phyloP scores from a whole-genome alignment of 441 rosid species.

The Brassica balearica region DNA sequence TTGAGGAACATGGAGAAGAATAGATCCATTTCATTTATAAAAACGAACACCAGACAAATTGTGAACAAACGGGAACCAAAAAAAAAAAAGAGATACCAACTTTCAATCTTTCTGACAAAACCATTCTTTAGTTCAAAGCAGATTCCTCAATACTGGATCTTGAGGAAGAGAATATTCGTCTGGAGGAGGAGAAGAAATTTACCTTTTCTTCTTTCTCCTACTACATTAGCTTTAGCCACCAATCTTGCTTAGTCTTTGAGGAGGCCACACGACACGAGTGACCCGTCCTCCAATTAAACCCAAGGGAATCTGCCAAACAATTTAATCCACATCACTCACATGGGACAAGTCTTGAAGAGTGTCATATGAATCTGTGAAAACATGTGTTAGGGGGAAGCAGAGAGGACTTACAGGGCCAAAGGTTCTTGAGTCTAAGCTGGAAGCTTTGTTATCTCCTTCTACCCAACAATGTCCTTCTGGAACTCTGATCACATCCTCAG shows the following conservation, averaged over 20 bases:
- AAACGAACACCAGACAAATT: constrained; percentile 20
- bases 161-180: constrained; percentile 4
- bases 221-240: constrained; percentile 30
- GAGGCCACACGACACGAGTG: constrained; percentile 83
- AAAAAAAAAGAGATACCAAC: neutral
- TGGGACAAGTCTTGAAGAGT: neutral
- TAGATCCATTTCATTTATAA: constrained; percentile 12
- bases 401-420: constrained; percentile 80
- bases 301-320: constrained; percentile 72
- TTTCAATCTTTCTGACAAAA: constrained; percentile 5
- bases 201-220: constrained; percentile 18
- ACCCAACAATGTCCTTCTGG: constrained; percentile 96
- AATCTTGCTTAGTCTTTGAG: constrained; percentile 64
- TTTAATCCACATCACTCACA: constrained; percentile 14
- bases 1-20: constrained; percentile 15
- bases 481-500: constrained; percentile 64
- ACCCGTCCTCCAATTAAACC: constrained; percentile 78
- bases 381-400: constrained; percentile 18
- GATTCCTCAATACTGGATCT: constrained; percentile 1
- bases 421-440: constrained; percentile 77
- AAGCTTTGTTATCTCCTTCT: constrained; percentile 76
- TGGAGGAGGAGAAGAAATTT: neutral
- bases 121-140: constrained; percentile 14
- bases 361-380: constrained; percentile 10
- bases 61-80: neutral